phyloP scores from a whole-genome alignment of 176 grass and related monocot genomes.

The Pontederia paniculata region DNA sequence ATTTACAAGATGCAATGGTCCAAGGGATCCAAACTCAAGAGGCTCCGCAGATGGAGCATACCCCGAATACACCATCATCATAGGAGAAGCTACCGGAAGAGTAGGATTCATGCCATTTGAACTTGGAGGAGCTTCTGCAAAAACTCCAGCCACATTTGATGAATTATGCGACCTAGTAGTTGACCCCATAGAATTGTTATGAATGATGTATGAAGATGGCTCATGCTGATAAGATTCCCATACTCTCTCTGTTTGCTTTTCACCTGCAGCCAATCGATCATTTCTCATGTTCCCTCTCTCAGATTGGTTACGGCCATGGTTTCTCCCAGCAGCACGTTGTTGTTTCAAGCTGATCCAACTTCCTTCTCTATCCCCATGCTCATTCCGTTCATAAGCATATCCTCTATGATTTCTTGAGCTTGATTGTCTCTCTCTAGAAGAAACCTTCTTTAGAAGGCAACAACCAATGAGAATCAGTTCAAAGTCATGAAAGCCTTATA shows the following conservation, averaged over 20 bases:
- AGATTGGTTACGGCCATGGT: conserved; percentile 33
- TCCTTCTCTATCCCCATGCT: conserved; percentile 56
- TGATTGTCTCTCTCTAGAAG: conserved; percentile 44
- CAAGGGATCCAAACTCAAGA: conserved; percentile 67
- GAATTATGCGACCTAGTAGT: conserved; percentile 26
- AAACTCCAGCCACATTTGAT: conserved; percentile 31
- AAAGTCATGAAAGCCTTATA: conserved; percentile 11
- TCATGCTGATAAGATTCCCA: conserved; percentile 55
- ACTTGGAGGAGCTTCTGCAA: conserved; percentile 29
- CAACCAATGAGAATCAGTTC: conserved; percentile 23
- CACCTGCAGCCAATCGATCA: conserved; percentile 31
- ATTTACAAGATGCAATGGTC: conserved; percentile 29
- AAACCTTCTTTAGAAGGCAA: conserved; percentile 37
- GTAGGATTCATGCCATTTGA: conserved; percentile 30
- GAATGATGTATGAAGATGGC: conserved; percentile 32
- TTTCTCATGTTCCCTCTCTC: conserved; percentile 41
- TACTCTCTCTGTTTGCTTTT: conserved; percentile 43
- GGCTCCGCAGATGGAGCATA: conserved; percentile 29
- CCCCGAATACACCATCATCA: conserved; percentile 46
- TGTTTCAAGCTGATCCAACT: conserved; percentile 58
- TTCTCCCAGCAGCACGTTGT: conserved; percentile 35
- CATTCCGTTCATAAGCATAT: conserved; percentile 37
- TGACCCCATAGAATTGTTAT: conserved; percentile 35
- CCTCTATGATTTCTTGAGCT: conserved; percentile 64
- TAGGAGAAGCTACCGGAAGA: conserved; percentile 15